phyloP scores from a whole-genome alignment of 495 filamentous ascomycete species.

The Penicillium egyptiacum region DNA sequence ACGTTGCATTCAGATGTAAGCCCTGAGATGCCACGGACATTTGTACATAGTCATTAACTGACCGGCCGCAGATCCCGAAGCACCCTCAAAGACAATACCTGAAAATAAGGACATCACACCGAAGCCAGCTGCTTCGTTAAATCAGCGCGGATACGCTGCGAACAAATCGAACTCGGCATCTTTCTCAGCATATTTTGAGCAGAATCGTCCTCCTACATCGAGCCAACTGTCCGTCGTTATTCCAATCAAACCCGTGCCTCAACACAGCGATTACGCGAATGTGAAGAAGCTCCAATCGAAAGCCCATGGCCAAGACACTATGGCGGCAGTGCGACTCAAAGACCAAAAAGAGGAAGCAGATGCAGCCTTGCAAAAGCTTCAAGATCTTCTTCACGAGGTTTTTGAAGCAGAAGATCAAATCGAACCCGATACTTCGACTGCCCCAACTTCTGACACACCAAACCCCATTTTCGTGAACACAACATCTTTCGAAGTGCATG shows the following conservation, averaged over 20 bases:
- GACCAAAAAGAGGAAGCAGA: slow-evolving; percentile 83
- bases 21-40: background rate
- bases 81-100: slow-evolving; percentile 22
- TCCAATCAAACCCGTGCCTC: slow-evolving; percentile 36
- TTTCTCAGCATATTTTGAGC: slow-evolving; percentile 19
- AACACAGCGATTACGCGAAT: slow-evolving; percentile 16
- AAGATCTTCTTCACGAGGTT: slow-evolving; percentile 65
- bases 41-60: slow-evolving; percentile 10
- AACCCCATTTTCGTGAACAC: slow-evolving; percentile 45
- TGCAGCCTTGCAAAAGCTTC: slow-evolving; percentile 63
- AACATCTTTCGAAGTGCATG: slow-evolving; percentile 50
- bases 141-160: slow-evolving; percentile 22
- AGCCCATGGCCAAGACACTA: slow-evolving; percentile 27
- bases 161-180: slow-evolving; percentile 27
- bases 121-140: slow-evolving; percentile 20
- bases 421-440: slow-evolving; percentile 47
- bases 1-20: slow-evolving; percentile 58
- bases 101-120: slow-evolving; percentile 23
- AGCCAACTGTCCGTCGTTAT: slow-evolving; percentile 43
- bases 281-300: slow-evolving; percentile 39
- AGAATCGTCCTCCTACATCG: slow-evolving; percentile 16
- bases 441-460: slow-evolving; percentile 33
- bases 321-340: slow-evolving; percentile 38
- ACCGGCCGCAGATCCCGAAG: slow-evolving; percentile 41
- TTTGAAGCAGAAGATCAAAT: slow-evolving; percentile 76